Evolutionary conservation across 1,139 yeast genomes (phyloP), one percentile per base, ranked within the genome.

Genomic region (Hansenula lynferdii): DNA sequence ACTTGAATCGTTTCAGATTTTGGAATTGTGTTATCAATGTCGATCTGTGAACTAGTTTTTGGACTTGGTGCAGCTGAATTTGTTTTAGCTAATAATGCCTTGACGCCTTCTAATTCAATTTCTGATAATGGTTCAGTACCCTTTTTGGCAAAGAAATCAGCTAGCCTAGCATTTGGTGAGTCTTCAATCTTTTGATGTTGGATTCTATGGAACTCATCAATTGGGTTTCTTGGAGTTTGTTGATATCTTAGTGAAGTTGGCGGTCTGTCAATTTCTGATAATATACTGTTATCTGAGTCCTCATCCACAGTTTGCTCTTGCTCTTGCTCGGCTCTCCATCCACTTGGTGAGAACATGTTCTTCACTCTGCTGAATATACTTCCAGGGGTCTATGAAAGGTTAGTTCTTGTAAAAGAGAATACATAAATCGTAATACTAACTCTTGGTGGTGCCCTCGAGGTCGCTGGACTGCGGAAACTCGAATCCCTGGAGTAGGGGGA

Each of bases 101-200:
- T 61, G 0, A 89, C 95, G 5, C 96, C 96, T 54, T 83, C 95
- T 47, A 81, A 74, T 58, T 90, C 97, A 35, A 87, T 69, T 15
- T 82, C 89, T 10, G 80, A 71, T 43, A 89, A 65, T 9, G 94
- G 90, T 15, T 64, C 64, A 43, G 80, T 76, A n/a, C 96, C 96
- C 55, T 85, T 87, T 28, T 66, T 67, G 26, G 72, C 71, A 59
- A 89, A 89, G 55, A 89, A 89, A 30, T 72, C 77, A 7, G 90
- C 82, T 41, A 89, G 65, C 22, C 77, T 70, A 38, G 75, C 78
- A 57, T 80, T 83, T 53, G 75, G 75, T 16, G 64, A 57, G 27
- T 53, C 49, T 10, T 37, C 28, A 16, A 23, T 23, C 30, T 16
- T 22, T 10, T 34, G 15, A 19, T 36, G 37, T 31, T 45, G 45